phyloP scores from a whole-genome alignment of 2,329 filamentous ascomycete species.

The Penicillium sp. region DNA sequence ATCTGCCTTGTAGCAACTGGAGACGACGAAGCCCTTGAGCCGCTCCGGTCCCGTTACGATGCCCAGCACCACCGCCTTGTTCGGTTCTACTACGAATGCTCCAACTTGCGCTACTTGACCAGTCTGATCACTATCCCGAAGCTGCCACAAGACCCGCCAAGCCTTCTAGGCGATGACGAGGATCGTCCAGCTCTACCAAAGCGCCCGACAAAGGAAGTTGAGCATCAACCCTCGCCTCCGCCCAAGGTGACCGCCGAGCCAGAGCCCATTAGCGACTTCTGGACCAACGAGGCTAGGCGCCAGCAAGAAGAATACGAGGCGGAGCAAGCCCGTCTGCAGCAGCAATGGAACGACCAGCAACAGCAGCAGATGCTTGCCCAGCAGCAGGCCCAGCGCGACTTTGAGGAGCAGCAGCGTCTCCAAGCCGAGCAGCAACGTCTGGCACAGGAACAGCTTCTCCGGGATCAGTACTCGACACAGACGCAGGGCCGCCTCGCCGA shows the following conservation, averaged over 20 bases:
- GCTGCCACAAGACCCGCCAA: conserved; percentile 91
- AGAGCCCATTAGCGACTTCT: conserved; percentile 96
- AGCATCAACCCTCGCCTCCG: conserved; percentile 71
- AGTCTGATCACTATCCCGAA: conserved; percentile 96
- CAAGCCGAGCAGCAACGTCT: conserved; percentile 88
- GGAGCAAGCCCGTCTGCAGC: conserved; percentile 85
- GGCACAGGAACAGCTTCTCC: conserved; percentile 86
- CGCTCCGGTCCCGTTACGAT: conserved; percentile 85
- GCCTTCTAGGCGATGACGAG: conserved; percentile 83
- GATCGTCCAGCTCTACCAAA: conserved; percentile 81
- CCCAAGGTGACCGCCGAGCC: conserved; percentile 75
- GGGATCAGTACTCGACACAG: conserved; percentile 89
- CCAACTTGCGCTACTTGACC: conserved; percentile 93
- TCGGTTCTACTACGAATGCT: conserved; percentile 99
- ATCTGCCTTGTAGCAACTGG: conserved; percentile 70
- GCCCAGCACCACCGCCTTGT: conserved; percentile 95
- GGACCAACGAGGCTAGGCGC: conserved; percentile 88
- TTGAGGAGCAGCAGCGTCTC: conserved; percentile 89
- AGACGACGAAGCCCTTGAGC: conserved; percentile 89
- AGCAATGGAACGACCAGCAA: conserved; percentile 82
- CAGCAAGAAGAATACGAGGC: conserved; percentile 96
- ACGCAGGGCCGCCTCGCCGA: conserved; percentile 96
- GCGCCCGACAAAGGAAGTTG: conserved; percentile 72
- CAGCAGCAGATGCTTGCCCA: conserved; percentile 81
- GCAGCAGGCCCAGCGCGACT: conserved; percentile 87